A percentile compares a stretch with the other conserved stretches of the same genome.
Conservation (phyloP, 2,329 filamentous ascomycete genomes). For the Juglanconis oblonga region DNA sequence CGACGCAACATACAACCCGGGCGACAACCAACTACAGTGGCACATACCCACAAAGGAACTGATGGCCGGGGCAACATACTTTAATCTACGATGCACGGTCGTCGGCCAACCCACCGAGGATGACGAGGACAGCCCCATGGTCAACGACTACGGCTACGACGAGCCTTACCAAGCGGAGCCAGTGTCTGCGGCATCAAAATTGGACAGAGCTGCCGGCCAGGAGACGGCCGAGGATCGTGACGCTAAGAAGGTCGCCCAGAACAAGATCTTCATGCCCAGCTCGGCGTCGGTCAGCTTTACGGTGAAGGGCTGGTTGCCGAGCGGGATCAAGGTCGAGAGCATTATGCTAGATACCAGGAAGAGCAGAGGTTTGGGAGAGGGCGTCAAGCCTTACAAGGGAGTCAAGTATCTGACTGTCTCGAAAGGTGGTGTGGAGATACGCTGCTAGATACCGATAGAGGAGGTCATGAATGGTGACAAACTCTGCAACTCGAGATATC, state of each 20-base stretch:
- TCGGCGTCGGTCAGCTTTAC: slow-evolving; percentile 72
- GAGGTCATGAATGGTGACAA: background rate
- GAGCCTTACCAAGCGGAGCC: slow-evolving; percentile 53
- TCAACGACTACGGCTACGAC: slow-evolving; percentile 49
- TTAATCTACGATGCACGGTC: slow-evolving; percentile 76
- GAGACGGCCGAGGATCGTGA: slow-evolving; percentile 44
- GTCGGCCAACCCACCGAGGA: slow-evolving; percentile 57
- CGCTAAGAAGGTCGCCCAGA: slow-evolving; percentile 59
- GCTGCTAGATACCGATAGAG: slow-evolving; percentile 41
- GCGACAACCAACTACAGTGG: slow-evolving; percentile 76
- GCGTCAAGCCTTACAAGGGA: slow-evolving; percentile 93
- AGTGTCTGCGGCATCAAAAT: slow-evolving; percentile 32
- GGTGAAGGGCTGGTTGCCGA: slow-evolving; percentile 66
- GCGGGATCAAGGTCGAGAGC: slow-evolving; percentile 65
- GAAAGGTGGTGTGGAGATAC: slow-evolving; percentile 61
- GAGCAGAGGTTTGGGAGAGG: slow-evolving; percentile 80
- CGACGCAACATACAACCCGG: slow-evolving; percentile 77
- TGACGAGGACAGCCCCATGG: slow-evolving; percentile 46
- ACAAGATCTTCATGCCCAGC: slow-evolving; percentile 76
- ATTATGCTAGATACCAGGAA: slow-evolving; percentile 71
- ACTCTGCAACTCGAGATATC: background rate
- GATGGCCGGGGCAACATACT: slow-evolving; percentile 61
- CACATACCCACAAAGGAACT: slow-evolving; percentile 76
- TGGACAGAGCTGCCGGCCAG: slow-evolving; percentile 29
- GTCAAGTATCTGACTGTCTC: slow-evolving; percentile 91